Evolutionary conservation across 2,329 filamentous ascomycete species (phyloP), one percentile per base, ranked within the genome.

Genomic region (Xylaria sp.): DNA sequence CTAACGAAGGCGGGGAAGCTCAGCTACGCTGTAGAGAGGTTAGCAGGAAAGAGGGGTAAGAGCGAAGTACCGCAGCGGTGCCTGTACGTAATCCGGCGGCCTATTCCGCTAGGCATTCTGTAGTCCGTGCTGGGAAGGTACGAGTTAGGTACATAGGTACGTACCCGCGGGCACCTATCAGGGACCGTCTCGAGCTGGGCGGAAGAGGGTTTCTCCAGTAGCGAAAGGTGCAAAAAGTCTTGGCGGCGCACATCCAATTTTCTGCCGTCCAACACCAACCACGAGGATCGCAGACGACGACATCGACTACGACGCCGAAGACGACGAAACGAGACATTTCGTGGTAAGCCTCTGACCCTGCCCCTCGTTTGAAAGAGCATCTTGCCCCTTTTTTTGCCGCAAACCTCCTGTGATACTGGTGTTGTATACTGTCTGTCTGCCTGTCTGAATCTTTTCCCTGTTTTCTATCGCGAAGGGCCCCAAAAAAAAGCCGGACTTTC

Each of bases 201-300:
- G 68, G 69, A 70, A 70, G 67, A 71, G 69, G 69, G 69, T 70
- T 71, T 68, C 69, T 71, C 68, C 69, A 64, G 68, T 64, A 66
- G 68, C 69, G 68, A 69, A 52, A 18, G 52, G 39, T 37, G 30
- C 50, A 47, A 65, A 67, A 71, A 68, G 65, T 69, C 68, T 71
- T 70, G 69, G 68, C 68, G 56, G 65, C 69, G 68, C 69, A 71
- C 69, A 66, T 62, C 58, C 61, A 69, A 70, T 69, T 70, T 71
- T 68, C 68, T 60, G 53, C 62, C 47, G 54, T 58, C 56, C 51
- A 60, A 56, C 60, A 58, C 55, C 59, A 58, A 59, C 50, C 51
- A 49, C 53, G 58, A 58, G 54, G 55, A 61, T 46, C 58, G 49
- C 18, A 19, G 47, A 49, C 47, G 47, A 30, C 30, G 18, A 35